Evolutionary conservation across 306 rosid species (phyloP).

Genomic region (Prunus mira): DNA sequence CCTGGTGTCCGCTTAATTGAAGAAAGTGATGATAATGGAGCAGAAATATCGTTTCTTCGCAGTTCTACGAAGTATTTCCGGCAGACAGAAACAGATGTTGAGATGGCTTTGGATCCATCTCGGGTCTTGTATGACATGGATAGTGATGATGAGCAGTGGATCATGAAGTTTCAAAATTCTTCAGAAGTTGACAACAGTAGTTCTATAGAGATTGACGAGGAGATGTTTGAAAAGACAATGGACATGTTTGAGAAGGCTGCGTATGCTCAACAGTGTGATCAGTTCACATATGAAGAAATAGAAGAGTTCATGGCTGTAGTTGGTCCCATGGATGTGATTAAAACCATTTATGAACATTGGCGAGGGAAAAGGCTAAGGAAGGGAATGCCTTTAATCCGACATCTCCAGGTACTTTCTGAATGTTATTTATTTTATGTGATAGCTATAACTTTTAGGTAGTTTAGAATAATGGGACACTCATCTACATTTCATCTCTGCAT

Average conservation of each 20-base stretch:
- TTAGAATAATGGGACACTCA: not conserved
- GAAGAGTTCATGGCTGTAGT: conserved; percentile 57
- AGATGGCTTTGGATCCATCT: conserved; percentile 81
- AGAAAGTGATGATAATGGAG: conserved; percentile 62
- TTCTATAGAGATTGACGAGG: conserved; percentile 44
- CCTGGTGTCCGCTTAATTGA: conserved; percentile 82
- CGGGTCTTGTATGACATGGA: conserved; percentile 91
- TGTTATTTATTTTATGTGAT: not conserved
- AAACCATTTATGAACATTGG: conserved; percentile 74
- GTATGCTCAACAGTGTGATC: conserved; percentile 52
- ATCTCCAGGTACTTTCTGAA: conserved; percentile 70
- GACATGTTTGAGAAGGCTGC: conserved; percentile 93
- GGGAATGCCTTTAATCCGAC: conserved; percentile 87
- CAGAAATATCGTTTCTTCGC: conserved; percentile 54
- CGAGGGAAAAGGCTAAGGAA: conserved; percentile 59
- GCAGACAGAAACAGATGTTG: conserved; percentile 79
- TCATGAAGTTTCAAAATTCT: conserved; percentile 39
- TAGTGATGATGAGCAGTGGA: conserved; percentile 89
- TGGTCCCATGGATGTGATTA: conserved; percentile 43
- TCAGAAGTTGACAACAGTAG: conserved; percentile 31
- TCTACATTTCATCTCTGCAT: not conserved
- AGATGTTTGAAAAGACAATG: conserved; percentile 73
- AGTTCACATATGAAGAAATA: conserved; percentile 69
- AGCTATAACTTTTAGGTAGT: not conserved
- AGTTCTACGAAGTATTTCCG: conserved; percentile 61